Evolutionary conservation across 83 land plant genomes (phyloP), one percentile per base, ranked within the genome.

Genomic region (Thuja plicata): DNA sequence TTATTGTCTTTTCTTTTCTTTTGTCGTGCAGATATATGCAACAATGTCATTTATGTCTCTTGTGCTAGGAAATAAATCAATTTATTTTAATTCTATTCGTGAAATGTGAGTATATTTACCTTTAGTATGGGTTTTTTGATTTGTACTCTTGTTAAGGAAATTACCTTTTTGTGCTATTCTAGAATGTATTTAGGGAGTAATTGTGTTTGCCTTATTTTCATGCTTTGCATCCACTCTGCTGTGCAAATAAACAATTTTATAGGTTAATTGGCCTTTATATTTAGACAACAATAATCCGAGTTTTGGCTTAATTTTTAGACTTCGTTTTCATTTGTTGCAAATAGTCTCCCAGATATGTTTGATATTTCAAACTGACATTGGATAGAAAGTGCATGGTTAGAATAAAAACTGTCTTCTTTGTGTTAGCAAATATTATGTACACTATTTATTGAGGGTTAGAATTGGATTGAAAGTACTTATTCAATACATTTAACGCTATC

Each of bases 11-110:
- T 27, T 27, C 30, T 30, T 30, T 71, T 71, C 76, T 27, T 35
- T 88, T 76, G 27, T 48, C 37, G 30, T 89, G 86, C 95, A 98
- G 99, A 98, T 98, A 27, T 97, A 94, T 94, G 98, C 97, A 21
- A 78, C 95, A 88, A 98, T 95, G 97, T 97, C 99, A 40, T 98
- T 97, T 87, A 88, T 97, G 85, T 95, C 99, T 21, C 96, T 98
- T 52, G 88, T 97, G 82, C 87, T 94, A 55, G 89, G 90, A 21
- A 84, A 92, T 0, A 92, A 93, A 43, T 92, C 99, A 66, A 97
- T 98, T 43, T 96, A 95, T 87, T 98, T 98, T 89, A 93, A 97
- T 84, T 98, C 99, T 16, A 95, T 98, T 32, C 90, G 99, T 10
- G 99, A 97, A 94, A 91, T 98, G 99, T 97, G 92, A 97, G 98